Evolutionary conservation across 148 eudicot species (phyloP).

Genomic region (Diospyros kaki): DNA sequence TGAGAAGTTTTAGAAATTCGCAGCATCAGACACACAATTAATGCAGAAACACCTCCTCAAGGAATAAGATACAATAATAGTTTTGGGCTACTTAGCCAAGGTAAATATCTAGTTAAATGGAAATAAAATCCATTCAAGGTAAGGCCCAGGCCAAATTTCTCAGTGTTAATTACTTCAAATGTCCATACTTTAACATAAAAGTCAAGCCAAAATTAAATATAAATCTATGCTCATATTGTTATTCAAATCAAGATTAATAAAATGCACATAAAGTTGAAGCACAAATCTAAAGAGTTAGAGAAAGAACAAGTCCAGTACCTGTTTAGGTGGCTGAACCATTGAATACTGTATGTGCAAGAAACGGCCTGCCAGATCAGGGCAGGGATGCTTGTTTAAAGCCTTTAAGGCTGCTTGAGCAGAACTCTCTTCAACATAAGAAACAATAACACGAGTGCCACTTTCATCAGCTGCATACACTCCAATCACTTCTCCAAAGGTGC

Average conservation of each 20-base stretch:
- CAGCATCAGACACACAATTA: not conserved
- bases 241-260: not conserved
- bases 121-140: not conserved
- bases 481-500: constrained; percentile 54
- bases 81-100: not conserved
- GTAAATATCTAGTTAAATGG: not conserved
- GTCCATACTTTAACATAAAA: not conserved
- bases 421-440: constrained; percentile 47
- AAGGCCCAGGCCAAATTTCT: not conserved
- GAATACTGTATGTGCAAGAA: constrained; percentile 76
- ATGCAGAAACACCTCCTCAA: not conserved
- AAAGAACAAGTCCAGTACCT: constrained; percentile 27
- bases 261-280: not conserved
- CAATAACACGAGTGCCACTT: constrained; percentile 75
- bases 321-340: constrained; percentile 44
- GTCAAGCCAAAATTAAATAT: not conserved
- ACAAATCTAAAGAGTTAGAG: not conserved
- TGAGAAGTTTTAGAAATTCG: not conserved
- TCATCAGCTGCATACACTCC: constrained; percentile 82
- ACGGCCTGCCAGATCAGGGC: constrained; percentile 56
- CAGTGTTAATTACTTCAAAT: not conserved
- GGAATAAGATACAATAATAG: not conserved
- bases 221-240: not conserved
- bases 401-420: constrained; percentile 61
- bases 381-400: constrained; percentile 57